Percentiles rank a stretch among this genome's conserved stretches.
Evolutionary conservation across 129 eudicot genomes (phyloP).

Genomic region (Tagetes patula): DNA sequence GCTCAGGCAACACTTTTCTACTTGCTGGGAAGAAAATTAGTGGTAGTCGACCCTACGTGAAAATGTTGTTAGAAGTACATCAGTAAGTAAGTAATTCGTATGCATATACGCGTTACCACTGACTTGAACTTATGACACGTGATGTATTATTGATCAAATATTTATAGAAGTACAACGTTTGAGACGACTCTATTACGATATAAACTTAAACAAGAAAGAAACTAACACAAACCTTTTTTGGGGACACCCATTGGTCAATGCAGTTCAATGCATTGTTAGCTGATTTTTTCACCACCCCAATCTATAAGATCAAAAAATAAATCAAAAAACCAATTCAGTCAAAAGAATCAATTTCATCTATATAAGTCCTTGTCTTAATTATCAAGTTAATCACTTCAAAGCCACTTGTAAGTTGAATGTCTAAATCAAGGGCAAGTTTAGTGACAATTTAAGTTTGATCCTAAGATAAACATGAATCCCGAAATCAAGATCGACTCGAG

Average conservation of each 20-base stretch:
- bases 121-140: not conserved
- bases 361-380: not conserved
- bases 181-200: too few relatives aligned
- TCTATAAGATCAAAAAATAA: slow-evolving; percentile 32
- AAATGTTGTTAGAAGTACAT: not conserved
- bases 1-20: slow-evolving; percentile 68
- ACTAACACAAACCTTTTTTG: slow-evolving; percentile 53
- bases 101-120: not conserved
- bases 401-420: too few relatives aligned
- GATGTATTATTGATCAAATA: not conserved
- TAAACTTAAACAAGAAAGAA: not conserved
- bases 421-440: too few relatives aligned
- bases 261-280: slow-evolving; percentile 49
- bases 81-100: not conserved
- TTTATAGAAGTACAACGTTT: too few relatives aligned
- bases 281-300: slow-evolving; percentile 78
- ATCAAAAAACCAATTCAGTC: not conserved
- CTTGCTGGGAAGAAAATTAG: slow-evolving; percentile 71
- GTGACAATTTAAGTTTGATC: too few relatives aligned
- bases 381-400: too few relatives aligned
- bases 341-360: not conserved
- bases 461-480: not conserved
- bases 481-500: not conserved
- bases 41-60: slow-evolving; percentile 55
- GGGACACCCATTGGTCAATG: slow-evolving; percentile 76